A percentile compares a stretch with the other conserved stretches of the same genome.
Conservation (phyloP, 2,329 filamentous ascomycete species). For the Calonectria pseudoturangicola region DNA sequence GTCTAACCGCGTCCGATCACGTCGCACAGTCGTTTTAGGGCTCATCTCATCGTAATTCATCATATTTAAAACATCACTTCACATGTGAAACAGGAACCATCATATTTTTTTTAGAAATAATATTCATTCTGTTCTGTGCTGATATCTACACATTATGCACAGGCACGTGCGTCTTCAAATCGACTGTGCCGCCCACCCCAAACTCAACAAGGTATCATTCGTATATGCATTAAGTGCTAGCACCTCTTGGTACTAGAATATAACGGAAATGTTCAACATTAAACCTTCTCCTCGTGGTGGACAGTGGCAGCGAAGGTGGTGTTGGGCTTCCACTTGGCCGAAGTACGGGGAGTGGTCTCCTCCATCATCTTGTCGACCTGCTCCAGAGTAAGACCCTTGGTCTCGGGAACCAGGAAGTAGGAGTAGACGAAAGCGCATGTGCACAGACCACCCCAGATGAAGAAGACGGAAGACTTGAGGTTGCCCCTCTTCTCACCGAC, state of each 20-base stretch:
- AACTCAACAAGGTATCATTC: constrained; percentile 37
- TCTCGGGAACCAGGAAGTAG: constrained; percentile 80
- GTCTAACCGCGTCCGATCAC: constrained; percentile 12
- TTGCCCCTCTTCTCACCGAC: constrained; percentile 70
- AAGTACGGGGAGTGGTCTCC: constrained; percentile 86
- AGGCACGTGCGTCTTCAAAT: constrained; percentile 12
- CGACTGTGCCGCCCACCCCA: constrained; percentile 5
- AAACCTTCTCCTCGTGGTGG: constrained; percentile 58
- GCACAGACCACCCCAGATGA: constrained; percentile 78
- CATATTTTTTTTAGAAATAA: constrained; percentile 7
- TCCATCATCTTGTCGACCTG: constrained; percentile 91
- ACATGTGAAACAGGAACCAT: constrained; percentile 5
- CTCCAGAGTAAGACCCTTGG: constrained; percentile 83
- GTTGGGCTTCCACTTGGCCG: constrained; percentile 83
- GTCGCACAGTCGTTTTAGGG: neutral
- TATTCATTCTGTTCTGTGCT: constrained; percentile 38
- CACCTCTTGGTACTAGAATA: neutral
- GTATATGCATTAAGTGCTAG: constrained; percentile 33
- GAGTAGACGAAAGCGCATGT: constrained; percentile 73
- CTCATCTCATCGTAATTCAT: neutral
- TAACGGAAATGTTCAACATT: constrained; percentile 23
- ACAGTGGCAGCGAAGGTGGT: constrained; percentile 76
- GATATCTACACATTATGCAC: constrained; percentile 41
- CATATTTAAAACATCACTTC: neutral
- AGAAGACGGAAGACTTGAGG: constrained; percentile 68